Base-by-base conservation (phyloP, 371 early-diverging fungal genomes). In the Actinomucor elegans region DNA sequence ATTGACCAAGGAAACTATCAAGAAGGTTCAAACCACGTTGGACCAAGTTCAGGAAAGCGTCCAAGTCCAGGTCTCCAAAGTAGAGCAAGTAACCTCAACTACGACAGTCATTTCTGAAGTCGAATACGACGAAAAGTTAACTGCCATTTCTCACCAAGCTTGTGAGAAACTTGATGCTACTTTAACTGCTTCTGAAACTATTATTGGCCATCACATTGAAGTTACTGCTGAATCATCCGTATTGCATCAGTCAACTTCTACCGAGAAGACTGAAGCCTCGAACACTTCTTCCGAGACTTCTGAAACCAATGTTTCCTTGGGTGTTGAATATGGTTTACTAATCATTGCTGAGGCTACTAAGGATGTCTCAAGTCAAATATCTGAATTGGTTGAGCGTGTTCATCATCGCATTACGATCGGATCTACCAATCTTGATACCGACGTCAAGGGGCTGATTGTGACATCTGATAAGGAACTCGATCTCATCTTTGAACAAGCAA, bases 181-280 rank as follows among this genome's bases (percentile, higher is more conserved):
- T 14, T 45, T 64, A 34, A 32, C 40, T 15, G 55, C 49, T 2
- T 64, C 64, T 27, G 64, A 64, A 24, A 55, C 55, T 4, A 28
- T 59, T 20, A 55, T 64, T 47, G 55, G 64, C 21, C 59, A 64
- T 18, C 64, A 64, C 11, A 50, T 62, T 20, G 59, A 58, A 40
- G 62, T 58, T 8, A 47, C 59, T 29, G 59, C 63, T 18, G 63
- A 67, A 31, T 58, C 62, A 20, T 26, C 50, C 1, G 18, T 18
- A 1, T 14, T 32, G 27, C 23, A 40, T 9, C 27, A 59, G 17
- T 17, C 51, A 7, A 34, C 32, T 21, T 42, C 36, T 46, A 31
- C 32, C 17, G 34, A 44, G n/a, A 42, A 53, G 23, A 20, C 37
- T 10, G 46, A 47, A 15, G 28, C 47, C 12, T 43, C 44, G 3